Evolutionary conservation across 345 rosid species (phyloP).

Genomic region (Eucalyptus cloeziana): DNA sequence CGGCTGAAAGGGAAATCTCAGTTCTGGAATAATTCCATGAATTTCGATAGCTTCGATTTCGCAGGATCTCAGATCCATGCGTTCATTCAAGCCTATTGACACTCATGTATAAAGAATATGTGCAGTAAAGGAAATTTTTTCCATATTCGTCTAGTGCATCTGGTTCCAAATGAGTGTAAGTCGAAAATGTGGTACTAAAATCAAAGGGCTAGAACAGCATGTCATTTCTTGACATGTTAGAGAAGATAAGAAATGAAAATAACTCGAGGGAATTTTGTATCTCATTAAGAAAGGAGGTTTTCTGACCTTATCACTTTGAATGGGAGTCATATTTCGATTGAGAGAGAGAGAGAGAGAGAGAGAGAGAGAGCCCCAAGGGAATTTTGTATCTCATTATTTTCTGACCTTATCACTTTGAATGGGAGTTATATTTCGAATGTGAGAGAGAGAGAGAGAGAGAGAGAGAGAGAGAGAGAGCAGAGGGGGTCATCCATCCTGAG

Average conservation of each 20-base stretch:
- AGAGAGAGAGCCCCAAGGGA: background rate
- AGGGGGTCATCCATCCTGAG: background rate
- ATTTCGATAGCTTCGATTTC: background rate
- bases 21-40: background rate
- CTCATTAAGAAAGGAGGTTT: background rate
- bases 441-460: background rate
- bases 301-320: background rate
- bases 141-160: background rate
- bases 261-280: background rate
- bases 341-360: background rate
- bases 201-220: background rate
- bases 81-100: background rate
- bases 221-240: background rate
- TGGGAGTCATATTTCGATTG: background rate
- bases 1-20: background rate
- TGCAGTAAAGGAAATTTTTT: background rate
- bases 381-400: background rate
- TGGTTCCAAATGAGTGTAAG: background rate
- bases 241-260: background rate
- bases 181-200: background rate
- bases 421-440: background rate
- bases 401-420: background rate
- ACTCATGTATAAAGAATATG: background rate
- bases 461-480: background rate
- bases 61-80: background rate